These are phyloP conservation scores for Podaxis mareebaensis DNA, from an alignment of 768 basidiomycete genomes.

Conservation along the genomic window DNA sequence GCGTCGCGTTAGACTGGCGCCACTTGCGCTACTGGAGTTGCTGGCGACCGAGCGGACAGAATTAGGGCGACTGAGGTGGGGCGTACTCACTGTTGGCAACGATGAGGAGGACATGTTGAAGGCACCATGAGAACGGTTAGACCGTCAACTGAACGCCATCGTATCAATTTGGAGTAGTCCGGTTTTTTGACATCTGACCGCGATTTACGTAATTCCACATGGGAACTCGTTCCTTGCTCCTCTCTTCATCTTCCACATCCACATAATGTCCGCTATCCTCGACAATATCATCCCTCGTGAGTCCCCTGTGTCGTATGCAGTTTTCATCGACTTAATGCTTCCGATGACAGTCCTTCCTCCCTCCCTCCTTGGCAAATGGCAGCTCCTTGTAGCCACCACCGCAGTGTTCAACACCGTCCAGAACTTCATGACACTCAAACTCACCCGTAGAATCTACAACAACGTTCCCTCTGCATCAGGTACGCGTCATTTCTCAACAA, in stretches of 20 bases:
- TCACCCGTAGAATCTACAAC: constrained; percentile 80
- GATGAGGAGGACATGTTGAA: constrained; percentile 25
- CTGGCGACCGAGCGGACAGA: constrained; percentile 51
- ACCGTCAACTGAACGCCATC: constrained; percentile 13
- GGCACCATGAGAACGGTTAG: constrained; percentile 16
- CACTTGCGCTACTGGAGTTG: constrained; percentile 50
- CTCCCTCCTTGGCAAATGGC: constrained; percentile 79
- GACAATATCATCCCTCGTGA: constrained; percentile 25
- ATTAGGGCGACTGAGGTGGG: constrained; percentile 31
- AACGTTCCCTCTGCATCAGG: constrained; percentile 40
- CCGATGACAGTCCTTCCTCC: constrained; percentile 57
- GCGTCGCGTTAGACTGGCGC: constrained; percentile 51
- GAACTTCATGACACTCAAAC: constrained; percentile 74
- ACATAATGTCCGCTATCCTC: constrained; percentile 21
- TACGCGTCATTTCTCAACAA: constrained; percentile 22
- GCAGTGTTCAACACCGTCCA: constrained; percentile 87
- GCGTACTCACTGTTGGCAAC: constrained; percentile 27
- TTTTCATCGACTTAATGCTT: constrained; percentile 5
- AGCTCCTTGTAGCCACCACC: constrained; percentile 73
- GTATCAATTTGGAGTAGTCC: constrained; percentile 16
- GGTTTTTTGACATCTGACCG: constrained; percentile 6
- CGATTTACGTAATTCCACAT: constrained; percentile 14
- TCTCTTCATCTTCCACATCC: not conserved
- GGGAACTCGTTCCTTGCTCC: constrained; percentile 7
- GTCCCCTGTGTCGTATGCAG: constrained; percentile 9